Percentiles rank a stretch among this genome's conserved stretches.
phyloP scores from a whole-genome alignment of 1,139 yeast species.

The Scheffersomyces lignicola region DNA sequence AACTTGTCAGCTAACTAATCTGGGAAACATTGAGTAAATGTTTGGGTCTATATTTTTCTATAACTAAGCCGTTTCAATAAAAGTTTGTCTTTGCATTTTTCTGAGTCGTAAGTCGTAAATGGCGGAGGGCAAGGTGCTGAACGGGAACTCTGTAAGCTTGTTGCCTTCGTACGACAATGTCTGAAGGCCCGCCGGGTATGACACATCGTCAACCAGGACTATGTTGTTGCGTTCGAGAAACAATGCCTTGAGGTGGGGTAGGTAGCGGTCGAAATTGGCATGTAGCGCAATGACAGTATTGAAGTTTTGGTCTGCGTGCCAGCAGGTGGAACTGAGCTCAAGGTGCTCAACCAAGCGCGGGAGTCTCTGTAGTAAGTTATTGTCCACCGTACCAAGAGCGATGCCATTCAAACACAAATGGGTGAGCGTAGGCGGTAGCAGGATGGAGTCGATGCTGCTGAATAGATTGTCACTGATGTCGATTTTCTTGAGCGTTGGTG shows the following conservation, averaged over 20 bases:
- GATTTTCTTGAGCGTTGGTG: slow-evolving; percentile 11
- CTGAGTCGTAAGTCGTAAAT: slow-evolving; percentile 1
- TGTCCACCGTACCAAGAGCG: not conserved
- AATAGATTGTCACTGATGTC: slow-evolving; percentile 17
- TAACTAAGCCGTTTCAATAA: not conserved
- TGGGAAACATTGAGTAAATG: too few species aligned
- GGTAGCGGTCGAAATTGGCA: not conserved
- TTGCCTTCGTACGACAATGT: slow-evolving; percentile 1
- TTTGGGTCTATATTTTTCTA: not conserved
- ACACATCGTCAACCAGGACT: not conserved
- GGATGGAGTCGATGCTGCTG: slow-evolving; percentile 31
- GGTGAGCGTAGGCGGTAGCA: slow-evolving; percentile 39
- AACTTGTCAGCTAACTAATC: slow-evolving; percentile 47
- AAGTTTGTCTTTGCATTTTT: not conserved
- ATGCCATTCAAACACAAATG: slow-evolving; percentile 2
- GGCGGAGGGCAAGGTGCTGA: not conserved
- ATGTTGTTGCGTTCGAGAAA: slow-evolving; percentile 1
- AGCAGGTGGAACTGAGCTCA: slow-evolving; percentile 1
- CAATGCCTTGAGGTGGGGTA: not conserved
- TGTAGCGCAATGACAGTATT: not conserved
- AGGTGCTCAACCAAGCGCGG: not conserved
- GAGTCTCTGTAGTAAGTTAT: not conserved
- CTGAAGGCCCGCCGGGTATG: not conserved
- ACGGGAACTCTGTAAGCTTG: not conserved
- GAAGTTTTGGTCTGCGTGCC: not conserved